Evolutionary conservation across 2,329 filamentous ascomycete species (phyloP), one percentile per base, ranked within the genome.

Genomic region (Trichoderma polysporum): DNA sequence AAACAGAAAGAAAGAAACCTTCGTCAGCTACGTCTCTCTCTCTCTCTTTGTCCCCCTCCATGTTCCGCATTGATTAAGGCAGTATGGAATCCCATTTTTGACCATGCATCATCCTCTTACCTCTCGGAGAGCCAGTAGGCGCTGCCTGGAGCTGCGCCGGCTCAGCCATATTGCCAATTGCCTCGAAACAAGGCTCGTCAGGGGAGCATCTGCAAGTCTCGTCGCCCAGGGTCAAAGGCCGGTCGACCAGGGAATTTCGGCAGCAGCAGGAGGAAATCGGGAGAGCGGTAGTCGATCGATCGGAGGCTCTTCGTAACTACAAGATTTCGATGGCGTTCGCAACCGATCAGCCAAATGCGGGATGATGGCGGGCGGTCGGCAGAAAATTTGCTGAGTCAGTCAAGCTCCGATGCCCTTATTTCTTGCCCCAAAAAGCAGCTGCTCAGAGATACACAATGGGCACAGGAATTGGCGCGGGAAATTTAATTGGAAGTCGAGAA

Each of bases 361-460:
- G 71, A 70, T 53, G 59, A 73, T 73, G 76, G 60, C 72, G 70
- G 73, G 75, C 74, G 73, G 71, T 72, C 71, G 76, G 75, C 47
- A 78, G 76, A 80, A 79, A 80, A 76, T 79, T 79, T 80, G 79
- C 78, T 79, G 77, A 79, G 72, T 78, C 73, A 79, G 77, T 72
- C 73, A 67, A 65, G 65, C 53, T 62, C 73, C 69, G 71, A 69
- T 79, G 78, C 78, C 77, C 76, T 79, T 77, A 78, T 77, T 77
- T 76, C 75, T 72, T 78, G 77, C 77, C 77, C 77, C 77, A 74
- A 74, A 75, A 74, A 72, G 75, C 73, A 73, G 74, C 71, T 72
- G 71, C 69, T 66, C 67, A 37, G 70, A 72, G 78, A 80, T 80
- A 80, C 78, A 80, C 78, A 80, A 79, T 58, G 67, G 69, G 70